Base-by-base conservation (phyloP, 1,139 yeast species). In the Yamadazyma mexicana region DNA sequence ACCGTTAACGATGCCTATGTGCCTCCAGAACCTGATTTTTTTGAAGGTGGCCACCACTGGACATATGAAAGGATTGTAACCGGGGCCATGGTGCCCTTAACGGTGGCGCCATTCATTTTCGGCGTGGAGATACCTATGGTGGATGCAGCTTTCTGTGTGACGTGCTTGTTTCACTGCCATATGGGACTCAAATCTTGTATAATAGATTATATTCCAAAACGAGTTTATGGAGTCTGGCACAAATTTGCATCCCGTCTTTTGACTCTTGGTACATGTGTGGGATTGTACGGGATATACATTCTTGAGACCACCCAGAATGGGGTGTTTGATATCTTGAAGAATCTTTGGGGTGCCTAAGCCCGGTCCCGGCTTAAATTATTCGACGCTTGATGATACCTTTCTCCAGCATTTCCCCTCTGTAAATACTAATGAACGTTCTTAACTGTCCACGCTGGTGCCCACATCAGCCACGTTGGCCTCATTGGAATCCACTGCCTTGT, bases 121-220 rank as follows among this genome's bases (percentile, higher is more conserved):
- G 83, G 87, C 23, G 53, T 66, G 8, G 59, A 60, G 20, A 48
- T 49, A 66, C 83, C 53, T 56, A 80, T 44, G 60, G 64, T 79
- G 10, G 94, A 85, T 60, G 68, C 87, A 10, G 49, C 77, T 2
- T 68, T 83, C 53, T 71, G 82, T 16, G 64, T 79, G 15, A 62
- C 79, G 17, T 57, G 83, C 44, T 65, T 84, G 51, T 74, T 78
- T 48, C 92, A 85, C 61, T 71, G 81, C 44, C 80, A 75, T 59
- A 77, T 81, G 50, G 94, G 92, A 24, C 77, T 84, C 68, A 83
- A 83, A 61, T 69, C 87, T 35, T 85, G 94, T 72, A 84, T 86
- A 51, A 79, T 79, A 43, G 95, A 86, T 63, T 86, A 86, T 65
- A 81, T 86, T 40, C 89, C 89, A 31, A 61, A 68, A 48, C 73